phyloP scores from a whole-genome alignment of 257 asterid species.

The Leonotis leonurus region DNA sequence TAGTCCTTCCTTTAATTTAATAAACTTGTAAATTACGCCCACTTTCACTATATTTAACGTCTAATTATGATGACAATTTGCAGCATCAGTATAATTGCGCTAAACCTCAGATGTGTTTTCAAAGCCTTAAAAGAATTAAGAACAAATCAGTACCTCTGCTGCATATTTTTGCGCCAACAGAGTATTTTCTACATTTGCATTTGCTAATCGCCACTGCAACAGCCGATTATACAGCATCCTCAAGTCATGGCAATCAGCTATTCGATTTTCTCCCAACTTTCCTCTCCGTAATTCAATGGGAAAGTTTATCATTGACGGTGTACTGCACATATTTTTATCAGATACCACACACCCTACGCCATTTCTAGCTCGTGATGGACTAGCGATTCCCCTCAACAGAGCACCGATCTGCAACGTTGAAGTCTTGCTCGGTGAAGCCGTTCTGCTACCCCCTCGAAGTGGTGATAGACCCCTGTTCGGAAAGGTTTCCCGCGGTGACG shows the following conservation, averaged over 20 bases:
- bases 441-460: slow-evolving; percentile 50
- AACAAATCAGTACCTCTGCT: slow-evolving; percentile 55
- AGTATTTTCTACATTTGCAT: slow-evolving; percentile 59
- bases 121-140: neutral
- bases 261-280: slow-evolving; percentile 54
- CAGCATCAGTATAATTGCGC: too few species aligned
- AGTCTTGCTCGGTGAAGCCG: slow-evolving; percentile 62
- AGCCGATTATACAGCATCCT: slow-evolving; percentile 58
- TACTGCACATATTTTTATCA: slow-evolving; percentile 30
- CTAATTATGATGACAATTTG: too few species aligned
- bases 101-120: too few species aligned
- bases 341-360: slow-evolving; percentile 25
- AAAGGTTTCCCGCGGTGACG: slow-evolving; percentile 40
- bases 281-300: slow-evolving; percentile 66
- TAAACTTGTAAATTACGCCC: neutral
- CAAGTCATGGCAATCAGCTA: slow-evolving; percentile 69
- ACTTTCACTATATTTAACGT: neutral
- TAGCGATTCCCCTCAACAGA: slow-evolving; percentile 46
- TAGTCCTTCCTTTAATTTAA: too few species aligned
- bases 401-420: slow-evolving; percentile 27
- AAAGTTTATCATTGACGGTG: slow-evolving; percentile 53
- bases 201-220: slow-evolving; percentile 74
- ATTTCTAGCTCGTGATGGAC: slow-evolving; percentile 56
- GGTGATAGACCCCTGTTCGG: slow-evolving; percentile 58
- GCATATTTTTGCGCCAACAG: slow-evolving; percentile 41